Evolutionary conservation across 2,329 filamentous ascomycete species (phyloP), one percentile per base, ranked within the genome.

Genomic region (Colletotrichum sp.): DNA sequence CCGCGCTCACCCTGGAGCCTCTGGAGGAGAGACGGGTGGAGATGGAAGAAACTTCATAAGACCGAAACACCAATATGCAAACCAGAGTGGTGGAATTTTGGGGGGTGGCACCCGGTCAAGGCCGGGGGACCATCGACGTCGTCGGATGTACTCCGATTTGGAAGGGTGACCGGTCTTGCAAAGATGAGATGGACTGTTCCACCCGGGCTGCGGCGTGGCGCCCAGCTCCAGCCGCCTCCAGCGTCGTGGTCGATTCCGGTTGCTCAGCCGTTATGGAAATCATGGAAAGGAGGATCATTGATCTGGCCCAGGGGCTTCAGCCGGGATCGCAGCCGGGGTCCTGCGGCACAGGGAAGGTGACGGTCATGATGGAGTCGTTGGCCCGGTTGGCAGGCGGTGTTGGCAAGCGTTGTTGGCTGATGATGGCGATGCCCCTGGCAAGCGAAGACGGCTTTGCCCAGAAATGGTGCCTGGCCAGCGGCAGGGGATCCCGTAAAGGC

Each of bases 11-110:
- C 59, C 69, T 49, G 63, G 39, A 64, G 44, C 39, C 30, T 49
- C 69, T 34, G 44, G 39, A 64, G 44, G 16, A 63, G 62, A 62
- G 12, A 10, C 36, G 28, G 60, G 73, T 69, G 57, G 64, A 69
- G 57, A 64, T 49, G 44, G 59, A 18, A 64, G 57, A 64, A 76
- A 69, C 64, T 72, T 52, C 64, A 59, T 66, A 44, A 69, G 70
- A 65, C 73, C 70, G 73, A 76, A 76, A 76, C 73, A 65, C 73
- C 49, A 65, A 65, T 73, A 65, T 73, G 73, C 73, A 73, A 52
- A 65, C 73, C 64, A 21, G 57, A 69, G 64, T 68, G 63, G 73
- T 69, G 64, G 69, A 59, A 69, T 57, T 65, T 64, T 72, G 69
- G 57, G 64, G 44, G 63, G 73, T 69, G 69, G 52, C 57, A 76